phyloP scores from a whole-genome alignment of 768 basidiomycete genomes.

The Lentinula lateritia region DNA sequence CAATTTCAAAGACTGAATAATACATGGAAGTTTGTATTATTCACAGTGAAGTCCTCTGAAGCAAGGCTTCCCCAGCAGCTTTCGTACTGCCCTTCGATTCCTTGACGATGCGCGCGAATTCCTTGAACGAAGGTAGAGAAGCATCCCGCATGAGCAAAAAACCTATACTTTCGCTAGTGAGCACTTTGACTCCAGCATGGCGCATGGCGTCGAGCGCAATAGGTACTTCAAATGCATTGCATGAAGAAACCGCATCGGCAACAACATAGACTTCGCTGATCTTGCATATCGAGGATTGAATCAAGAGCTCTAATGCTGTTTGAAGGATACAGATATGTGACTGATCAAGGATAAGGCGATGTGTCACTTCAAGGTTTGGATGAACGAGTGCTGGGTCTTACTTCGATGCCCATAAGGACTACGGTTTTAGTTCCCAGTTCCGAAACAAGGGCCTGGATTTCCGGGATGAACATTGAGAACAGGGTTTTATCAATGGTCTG shows the following conservation, averaged over 20 bases:
- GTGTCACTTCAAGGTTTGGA: neutral
- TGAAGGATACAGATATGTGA: conserved; percentile 89
- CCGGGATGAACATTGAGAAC: conserved; percentile 82
- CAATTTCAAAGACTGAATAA: neutral
- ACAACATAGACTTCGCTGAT: conserved; percentile 56
- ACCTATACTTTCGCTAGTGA: conserved; percentile 75
- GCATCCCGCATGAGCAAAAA: conserved; percentile 79
- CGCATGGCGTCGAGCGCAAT: conserved; percentile 63
- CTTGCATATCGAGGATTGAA: conserved; percentile 9
- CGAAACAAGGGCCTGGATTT: conserved; percentile 42
- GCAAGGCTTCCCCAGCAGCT: conserved; percentile 27
- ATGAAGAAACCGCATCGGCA: conserved; percentile 82
- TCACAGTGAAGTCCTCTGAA: conserved; percentile 7
- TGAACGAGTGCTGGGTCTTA: conserved; percentile 22
- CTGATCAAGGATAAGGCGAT: conserved; percentile 35
- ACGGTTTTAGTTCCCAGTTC: conserved; percentile 49
- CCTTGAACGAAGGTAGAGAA: conserved; percentile 57
- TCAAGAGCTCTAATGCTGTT: conserved; percentile 34
- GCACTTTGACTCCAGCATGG: conserved; percentile 68
- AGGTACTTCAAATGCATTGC: conserved; percentile 74
- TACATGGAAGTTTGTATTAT: neutral
- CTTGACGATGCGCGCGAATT: conserved; percentile 68
- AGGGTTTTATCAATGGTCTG: conserved; percentile 69
- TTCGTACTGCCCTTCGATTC: conserved; percentile 66
- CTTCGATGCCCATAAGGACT: conserved; percentile 87